Evolutionary conservation across 148 eudicot genomes (phyloP).

Genomic region (Heliamphora exappendiculata): DNA sequence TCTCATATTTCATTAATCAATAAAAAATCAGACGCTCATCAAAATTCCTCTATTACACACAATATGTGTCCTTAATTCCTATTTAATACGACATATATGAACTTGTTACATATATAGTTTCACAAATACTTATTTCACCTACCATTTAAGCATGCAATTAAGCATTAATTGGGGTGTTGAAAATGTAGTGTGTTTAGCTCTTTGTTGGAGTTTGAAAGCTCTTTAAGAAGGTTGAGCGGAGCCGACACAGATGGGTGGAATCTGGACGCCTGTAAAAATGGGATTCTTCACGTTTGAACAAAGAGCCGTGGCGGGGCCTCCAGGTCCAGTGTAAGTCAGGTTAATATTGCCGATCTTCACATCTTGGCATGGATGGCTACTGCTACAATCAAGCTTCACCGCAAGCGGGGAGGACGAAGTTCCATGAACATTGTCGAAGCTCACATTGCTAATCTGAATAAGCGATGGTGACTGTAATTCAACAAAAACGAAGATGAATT

Average conservation of each 20-base stretch:
- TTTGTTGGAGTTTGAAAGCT: no score
- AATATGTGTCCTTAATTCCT: no score
- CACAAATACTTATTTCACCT: no score
- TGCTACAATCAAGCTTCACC: constrained; percentile 41
- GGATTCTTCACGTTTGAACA: constrained; percentile 46
- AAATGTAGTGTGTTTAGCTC: no score
- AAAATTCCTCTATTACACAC: no score
- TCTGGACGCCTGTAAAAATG: constrained; percentile 15
- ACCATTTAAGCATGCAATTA: background rate
- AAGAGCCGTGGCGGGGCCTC: constrained; percentile 24
- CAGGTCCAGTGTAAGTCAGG: constrained; percentile 24
- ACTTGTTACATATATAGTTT: no score
- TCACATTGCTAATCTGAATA: constrained; percentile 35
- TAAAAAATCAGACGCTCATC: no score
- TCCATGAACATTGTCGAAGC: constrained; percentile 39
- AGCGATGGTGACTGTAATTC: constrained; percentile 29
- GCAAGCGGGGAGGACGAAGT: constrained; percentile 22
- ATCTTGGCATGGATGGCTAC: constrained; percentile 25
- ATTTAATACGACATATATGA: no score
- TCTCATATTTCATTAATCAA: no score
- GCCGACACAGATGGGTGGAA: background rate
- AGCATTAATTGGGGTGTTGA: background rate
- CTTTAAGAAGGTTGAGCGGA: background rate
- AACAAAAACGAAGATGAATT: background rate
- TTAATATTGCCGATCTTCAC: constrained; percentile 37